Evolutionary conservation across 371 early-diverging fungal genomes (phyloP), one percentile per base, ranked within the genome.

Genomic region (Zopfochytrium polystomum): DNA sequence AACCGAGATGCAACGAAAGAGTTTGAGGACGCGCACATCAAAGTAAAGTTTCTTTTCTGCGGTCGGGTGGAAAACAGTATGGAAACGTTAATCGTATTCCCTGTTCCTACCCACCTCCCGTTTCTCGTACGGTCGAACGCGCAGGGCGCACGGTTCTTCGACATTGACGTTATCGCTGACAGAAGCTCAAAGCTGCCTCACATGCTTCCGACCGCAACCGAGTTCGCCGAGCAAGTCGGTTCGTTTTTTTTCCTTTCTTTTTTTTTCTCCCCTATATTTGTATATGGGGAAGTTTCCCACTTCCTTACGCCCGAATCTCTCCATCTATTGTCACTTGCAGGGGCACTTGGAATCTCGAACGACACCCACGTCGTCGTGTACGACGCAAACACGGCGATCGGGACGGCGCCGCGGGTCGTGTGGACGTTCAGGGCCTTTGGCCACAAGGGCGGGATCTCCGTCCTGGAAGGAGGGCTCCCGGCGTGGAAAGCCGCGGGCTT

Each of bases 401-500:
- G 71, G 34, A 68, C 80, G 1, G 67, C 80, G 9, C 71, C 74
- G 9, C 66, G 80, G 3, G 75, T 72, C 9, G 69, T 70, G 58
- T 80, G 77, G 74, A 79, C 72, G 23, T 73, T 77, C 61, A 82
- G 81, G 22, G 90, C 81, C 9, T 92, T 94, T 83, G 92, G 92
- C 2, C 94, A 93, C 65, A 58, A 82, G 30, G 80, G 85, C 13
- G 64, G 65, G 0, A 84, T 94, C 2, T 89, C 91, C 25, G 85
- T 96, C 4, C 73, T 96, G 48, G 85, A 93, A 51, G 97, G 95
- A 23, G 95, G 97, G 3, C 65, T 96, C 29, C 81, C 83, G 18
- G 79, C 79, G 46, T 96, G 97, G 97, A 67, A 76, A 7, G 70
- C 67, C 2, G 86, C 81, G 9, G 77, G 76, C 18, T 77, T 78